Conservation (phyloP, 2,329 filamentous ascomycete species). For the Alternaria sp. region DNA sequence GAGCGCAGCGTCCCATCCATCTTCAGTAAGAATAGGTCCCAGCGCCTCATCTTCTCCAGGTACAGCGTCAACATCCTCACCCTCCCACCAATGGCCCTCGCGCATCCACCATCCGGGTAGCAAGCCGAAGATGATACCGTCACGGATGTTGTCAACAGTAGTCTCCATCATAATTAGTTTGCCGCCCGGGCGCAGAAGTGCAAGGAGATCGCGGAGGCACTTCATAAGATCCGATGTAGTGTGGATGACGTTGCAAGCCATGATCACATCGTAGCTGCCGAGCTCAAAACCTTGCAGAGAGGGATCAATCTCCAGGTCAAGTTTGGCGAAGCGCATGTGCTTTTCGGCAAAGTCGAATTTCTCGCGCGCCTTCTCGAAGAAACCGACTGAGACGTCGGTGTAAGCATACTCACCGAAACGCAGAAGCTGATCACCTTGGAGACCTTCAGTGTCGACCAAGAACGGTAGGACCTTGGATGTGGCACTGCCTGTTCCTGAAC, state of each 20-base stretch:
- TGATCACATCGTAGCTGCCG: slow-evolving; percentile 25
- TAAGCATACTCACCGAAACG: slow-evolving; percentile 21
- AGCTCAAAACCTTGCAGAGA: slow-evolving; percentile 20
- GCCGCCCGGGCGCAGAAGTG: slow-evolving; percentile 15
- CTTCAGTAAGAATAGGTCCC: slow-evolving; percentile 13
- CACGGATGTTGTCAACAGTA: slow-evolving; percentile 5
- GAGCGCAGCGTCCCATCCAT: slow-evolving; percentile 33
- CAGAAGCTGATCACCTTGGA: slow-evolving; percentile 11
- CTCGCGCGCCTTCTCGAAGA: slow-evolving; percentile 16
- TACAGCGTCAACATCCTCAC: slow-evolving; percentile 10
- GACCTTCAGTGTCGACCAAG: slow-evolving; percentile 10
- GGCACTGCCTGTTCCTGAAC: slow-evolving; percentile 16
- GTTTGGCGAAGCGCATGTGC: slow-evolving; percentile 16
- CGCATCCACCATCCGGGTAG: slow-evolving; percentile 19
- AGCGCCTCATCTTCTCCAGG: slow-evolving; percentile 10
- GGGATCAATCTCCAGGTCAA: slow-evolving; percentile 20
- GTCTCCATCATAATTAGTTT: slow-evolving; percentile 23
- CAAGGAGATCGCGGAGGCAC: slow-evolving; percentile 7
- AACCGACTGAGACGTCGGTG: slow-evolving; percentile 15
- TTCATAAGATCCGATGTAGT: slow-evolving; percentile 19
- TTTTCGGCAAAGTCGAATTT: slow-evolving; percentile 10
- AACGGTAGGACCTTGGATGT: slow-evolving; percentile 6
- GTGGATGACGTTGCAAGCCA: slow-evolving; percentile 23
- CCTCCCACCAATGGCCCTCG: slow-evolving; percentile 18
- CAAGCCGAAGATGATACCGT: slow-evolving; percentile 18